Percentiles rank a stretch among this genome's conserved stretches.
phyloP scores from a whole-genome alignment of 371 early-diverging fungal genomes.

The Syncephalis plumigaleata region DNA sequence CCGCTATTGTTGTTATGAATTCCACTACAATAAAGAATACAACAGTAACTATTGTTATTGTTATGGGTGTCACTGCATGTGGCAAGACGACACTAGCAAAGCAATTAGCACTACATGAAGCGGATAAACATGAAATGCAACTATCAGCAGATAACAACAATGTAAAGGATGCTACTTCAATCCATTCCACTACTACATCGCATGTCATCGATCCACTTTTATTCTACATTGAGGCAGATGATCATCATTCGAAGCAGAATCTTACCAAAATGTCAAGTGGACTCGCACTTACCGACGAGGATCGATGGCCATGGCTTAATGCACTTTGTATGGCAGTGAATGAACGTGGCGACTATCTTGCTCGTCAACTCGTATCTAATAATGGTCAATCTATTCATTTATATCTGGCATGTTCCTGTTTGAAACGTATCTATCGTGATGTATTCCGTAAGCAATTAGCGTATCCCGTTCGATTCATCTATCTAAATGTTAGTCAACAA shows the following conservation, averaged over 20 bases:
- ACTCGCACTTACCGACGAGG: background rate
- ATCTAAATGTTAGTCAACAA: background rate
- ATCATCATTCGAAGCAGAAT: background rate
- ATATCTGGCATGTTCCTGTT: background rate
- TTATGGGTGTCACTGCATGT: slow-evolving; percentile 1
- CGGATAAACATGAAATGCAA: background rate
- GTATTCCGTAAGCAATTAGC: no score
- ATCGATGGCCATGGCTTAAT: background rate
- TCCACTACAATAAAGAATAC: no score
- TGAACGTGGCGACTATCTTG: background rate
- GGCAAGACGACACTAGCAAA: background rate
- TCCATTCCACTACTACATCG: no score
- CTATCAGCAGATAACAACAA: no score
- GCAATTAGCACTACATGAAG: background rate
- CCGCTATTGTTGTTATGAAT: no score
- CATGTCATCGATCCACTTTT: no score
- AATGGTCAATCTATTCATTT: no score
- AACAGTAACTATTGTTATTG: background rate
- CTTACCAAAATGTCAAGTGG: background rate
- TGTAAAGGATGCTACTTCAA: no score
- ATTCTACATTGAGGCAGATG: background rate
- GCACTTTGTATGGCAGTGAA: background rate
- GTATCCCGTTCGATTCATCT: background rate
- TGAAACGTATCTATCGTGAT: background rate
- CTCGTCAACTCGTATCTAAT: background rate